These are phyloP conservation scores for Colletotrichum zoysiae DNA, from an alignment of 2,329 filamentous ascomycete species.

Conservation along the genomic window DNA sequence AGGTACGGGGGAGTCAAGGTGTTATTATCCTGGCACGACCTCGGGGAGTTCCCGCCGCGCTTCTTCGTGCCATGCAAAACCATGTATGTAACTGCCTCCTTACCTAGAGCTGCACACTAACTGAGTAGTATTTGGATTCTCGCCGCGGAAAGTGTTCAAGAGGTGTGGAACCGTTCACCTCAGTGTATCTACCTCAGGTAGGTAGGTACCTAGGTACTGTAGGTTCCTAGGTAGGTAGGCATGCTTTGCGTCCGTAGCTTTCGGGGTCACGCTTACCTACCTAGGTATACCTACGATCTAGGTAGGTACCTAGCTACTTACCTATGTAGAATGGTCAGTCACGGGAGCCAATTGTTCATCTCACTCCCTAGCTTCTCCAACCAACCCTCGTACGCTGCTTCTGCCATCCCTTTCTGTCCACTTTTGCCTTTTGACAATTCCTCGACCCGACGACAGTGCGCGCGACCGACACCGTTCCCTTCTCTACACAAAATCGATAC, in stretches of 20 bases:
- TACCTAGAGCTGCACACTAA: neutral
- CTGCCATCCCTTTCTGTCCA: conserved; percentile 21
- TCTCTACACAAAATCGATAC: neutral
- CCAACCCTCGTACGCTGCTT: conserved; percentile 4
- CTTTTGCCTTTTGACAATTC: conserved; percentile 27
- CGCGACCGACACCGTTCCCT: neutral
- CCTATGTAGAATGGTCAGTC: conserved; percentile 23
- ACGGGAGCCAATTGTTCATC: conserved; percentile 35
- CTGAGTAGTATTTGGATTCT: too few species aligned
- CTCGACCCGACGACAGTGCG: conserved; percentile 10
- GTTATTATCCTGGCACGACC: conserved; percentile 25
- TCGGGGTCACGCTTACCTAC: too few species aligned
- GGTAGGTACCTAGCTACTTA: too few species aligned
- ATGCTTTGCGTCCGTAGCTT: neutral
- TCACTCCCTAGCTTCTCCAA: conserved; percentile 22
- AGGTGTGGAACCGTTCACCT: too few species aligned
- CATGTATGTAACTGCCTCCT: neutral
- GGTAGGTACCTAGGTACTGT: too few species aligned
- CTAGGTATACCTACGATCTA: too few species aligned
- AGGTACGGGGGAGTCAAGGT: conserved; percentile 10
- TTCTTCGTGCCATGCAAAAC: neutral
- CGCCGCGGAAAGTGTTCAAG: too few species aligned
- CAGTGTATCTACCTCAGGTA: too few species aligned
- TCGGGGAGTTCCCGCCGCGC: conserved; percentile 4
- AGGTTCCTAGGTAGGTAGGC: too few species aligned